Evolutionary conservation across 2,329 filamentous ascomycete species (phyloP), one percentile per base, ranked within the genome.

Genomic region (Parafenestella ontariensis): DNA sequence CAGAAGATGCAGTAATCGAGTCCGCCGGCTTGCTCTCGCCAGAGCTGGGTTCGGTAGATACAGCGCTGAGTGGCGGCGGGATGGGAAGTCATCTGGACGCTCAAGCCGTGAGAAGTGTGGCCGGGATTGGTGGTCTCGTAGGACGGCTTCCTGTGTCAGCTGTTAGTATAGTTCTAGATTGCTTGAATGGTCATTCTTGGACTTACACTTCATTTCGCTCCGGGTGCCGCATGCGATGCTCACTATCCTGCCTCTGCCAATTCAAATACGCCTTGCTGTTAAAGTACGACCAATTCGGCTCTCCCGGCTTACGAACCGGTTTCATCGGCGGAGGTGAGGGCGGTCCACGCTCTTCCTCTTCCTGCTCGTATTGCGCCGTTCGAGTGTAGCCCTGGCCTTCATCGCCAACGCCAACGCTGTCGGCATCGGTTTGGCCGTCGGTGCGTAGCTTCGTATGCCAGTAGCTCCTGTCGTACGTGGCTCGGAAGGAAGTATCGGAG

Each of bases 1-100:
- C 55, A 63, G 20, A 61, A 63, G 0, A 61, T 40, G n/a, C 55
- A 63, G 13, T 49, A 15, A 26, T 63, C 55, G 1, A 15, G 8
- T 3, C 46, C 56, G 10, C 49, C 28, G 7, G 11, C 10, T 17
- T 55, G 56, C 8, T 42, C 9, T 6, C 26, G 18, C 55, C 58
- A 61, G 2, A 40, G 17, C 0, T 39, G 11, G 13, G 34, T 49
- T 11, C 34, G 17, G 9, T 49, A 26, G 3, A n/a, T 33, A 34
- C 58, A 61, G 13, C 21, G 33, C 34, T 59, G 47, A 5, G 31
- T 39, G 15, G 40, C 24, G 23, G 48, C 51, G 3, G 51, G 49
- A 34, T 61, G 61, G 0, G 46, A 52, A 10, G 3, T 46, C 52
- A 62, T 59, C 5, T 46, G 45, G 33, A 64, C 61, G 1, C 10